These are phyloP conservation scores for Colletotrichum orbiculare DNA, from an alignment of 2,329 filamentous ascomycete species.

Conservation along the genomic window DNA sequence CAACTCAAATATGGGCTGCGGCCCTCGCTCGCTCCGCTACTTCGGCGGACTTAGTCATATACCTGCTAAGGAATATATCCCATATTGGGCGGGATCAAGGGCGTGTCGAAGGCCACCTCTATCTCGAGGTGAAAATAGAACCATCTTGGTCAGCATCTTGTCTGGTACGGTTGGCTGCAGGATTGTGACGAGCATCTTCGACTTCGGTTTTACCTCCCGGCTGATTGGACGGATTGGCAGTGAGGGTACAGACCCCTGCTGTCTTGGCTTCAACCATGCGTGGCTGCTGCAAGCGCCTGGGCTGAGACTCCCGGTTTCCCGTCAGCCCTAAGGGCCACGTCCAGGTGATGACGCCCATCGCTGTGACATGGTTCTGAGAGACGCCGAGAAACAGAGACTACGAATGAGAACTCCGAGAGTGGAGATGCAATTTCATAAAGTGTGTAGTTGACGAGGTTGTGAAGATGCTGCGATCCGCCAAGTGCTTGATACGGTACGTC, in stretches of 20 bases:
- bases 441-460: too few species aligned
- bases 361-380: too few species aligned
- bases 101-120: neutral
- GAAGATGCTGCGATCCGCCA: too few species aligned
- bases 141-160: conserved; percentile 33
- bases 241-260: conserved; percentile 14
- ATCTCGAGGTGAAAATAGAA: conserved; percentile 31
- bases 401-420: too few species aligned
- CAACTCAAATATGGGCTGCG: too few species aligned
- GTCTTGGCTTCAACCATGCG: conserved; percentile 4
- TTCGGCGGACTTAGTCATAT: too few species aligned
- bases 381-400: too few species aligned
- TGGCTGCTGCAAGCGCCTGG: conserved; percentile 8
- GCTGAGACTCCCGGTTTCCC: conserved; percentile 15
- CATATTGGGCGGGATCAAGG: neutral
- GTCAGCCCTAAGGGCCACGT: conserved; percentile 5
- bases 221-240: conserved; percentile 23
- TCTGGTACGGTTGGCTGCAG: conserved; percentile 11
- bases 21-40: too few species aligned
- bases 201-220: conserved; percentile 3
- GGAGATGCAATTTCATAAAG: too few species aligned
- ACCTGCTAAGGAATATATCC: conserved; percentile 8
- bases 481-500: too few species aligned
- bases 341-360: neutral
- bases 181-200: conserved; percentile 11